Evolutionary conservation across 306 rosid species (phyloP).

Genomic region (Vigna unguiculata): DNA sequence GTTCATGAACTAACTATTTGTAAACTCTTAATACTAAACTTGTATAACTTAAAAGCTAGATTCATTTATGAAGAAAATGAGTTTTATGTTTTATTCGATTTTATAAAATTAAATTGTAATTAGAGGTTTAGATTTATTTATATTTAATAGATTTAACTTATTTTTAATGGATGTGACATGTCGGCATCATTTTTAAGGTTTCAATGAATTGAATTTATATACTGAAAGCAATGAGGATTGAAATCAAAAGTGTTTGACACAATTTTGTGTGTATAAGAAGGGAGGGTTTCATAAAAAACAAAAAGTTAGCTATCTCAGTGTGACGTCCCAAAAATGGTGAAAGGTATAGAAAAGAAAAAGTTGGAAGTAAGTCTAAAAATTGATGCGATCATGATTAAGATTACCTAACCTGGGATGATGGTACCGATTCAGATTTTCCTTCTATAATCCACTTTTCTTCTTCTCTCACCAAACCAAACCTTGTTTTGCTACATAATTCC

Average conservation of each 20-base stretch:
- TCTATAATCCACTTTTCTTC: background rate
- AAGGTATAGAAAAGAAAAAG: conserved; percentile 21
- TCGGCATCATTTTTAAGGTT: too few relatives aligned
- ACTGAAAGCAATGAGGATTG: background rate
- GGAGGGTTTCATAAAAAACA: background rate
- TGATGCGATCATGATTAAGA: conserved; percentile 27
- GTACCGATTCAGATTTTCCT: background rate
- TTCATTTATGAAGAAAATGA: background rate
- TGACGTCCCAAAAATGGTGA: background rate
- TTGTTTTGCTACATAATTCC: background rate
- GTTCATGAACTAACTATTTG: too few relatives aligned
- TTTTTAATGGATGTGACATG: too few relatives aligned
- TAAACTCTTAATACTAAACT: too few relatives aligned
- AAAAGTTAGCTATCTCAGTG: background rate
- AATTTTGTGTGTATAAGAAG: background rate
- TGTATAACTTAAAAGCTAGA: background rate
- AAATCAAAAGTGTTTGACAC: background rate
- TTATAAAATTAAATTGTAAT: too few relatives aligned
- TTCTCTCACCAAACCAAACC: background rate
- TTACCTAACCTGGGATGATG: conserved; percentile 14
- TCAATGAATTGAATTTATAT: background rate
- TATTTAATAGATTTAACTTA: too few relatives aligned
- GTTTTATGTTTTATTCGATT: too few relatives aligned
- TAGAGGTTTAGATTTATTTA: too few relatives aligned
- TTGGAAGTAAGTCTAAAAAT: background rate